A percentile compares a stretch with the other conserved stretches of the same genome.
Evolutionary conservation across 75 land plant species (phyloP).

Genomic region (Pinus taeda): DNA sequence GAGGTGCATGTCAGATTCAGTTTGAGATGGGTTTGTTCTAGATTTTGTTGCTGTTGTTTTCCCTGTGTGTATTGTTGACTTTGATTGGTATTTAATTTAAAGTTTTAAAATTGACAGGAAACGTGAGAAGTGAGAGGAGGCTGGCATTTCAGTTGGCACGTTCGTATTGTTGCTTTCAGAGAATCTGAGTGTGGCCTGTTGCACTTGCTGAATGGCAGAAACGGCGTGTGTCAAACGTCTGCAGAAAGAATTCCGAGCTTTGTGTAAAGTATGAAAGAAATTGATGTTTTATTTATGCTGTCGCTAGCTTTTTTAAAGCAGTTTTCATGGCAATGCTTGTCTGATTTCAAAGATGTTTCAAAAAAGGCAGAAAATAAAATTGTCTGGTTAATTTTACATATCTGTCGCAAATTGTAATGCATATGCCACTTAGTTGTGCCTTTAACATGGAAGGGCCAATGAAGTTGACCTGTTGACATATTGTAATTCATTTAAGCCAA

Average conservation of each 20-base stretch:
- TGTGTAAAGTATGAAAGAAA: conserved; percentile 69
- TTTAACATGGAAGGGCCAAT: not conserved
- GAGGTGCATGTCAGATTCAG: not conserved
- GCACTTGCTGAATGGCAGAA: conserved; percentile 58
- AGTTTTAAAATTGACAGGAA: not conserved
- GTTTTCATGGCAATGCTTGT: not conserved
- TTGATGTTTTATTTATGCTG: not conserved
- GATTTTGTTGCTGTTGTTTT: not conserved
- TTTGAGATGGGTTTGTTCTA: not conserved
- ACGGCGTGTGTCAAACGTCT: conserved; percentile 89
- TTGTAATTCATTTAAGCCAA: too few species aligned
- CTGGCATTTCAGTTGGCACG: not conserved
- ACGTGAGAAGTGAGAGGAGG: not conserved
- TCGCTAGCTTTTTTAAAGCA: not conserved
- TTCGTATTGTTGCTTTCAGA: not conserved
- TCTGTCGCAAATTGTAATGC: not conserved
- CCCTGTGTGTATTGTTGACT: not conserved
- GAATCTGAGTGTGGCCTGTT: not conserved
- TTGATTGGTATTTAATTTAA: not conserved
- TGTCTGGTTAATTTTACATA: not conserved
- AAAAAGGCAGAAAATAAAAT: not conserved
- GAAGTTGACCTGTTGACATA: too few species aligned
- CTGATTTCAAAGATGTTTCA: not conserved
- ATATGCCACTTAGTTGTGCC: not conserved
- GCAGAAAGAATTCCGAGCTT: conserved; percentile 86